Evolutionary conservation across 129 eudicot genomes (phyloP), one percentile per base, ranked within the genome.

Genomic region (Flaveria trinervia): DNA sequence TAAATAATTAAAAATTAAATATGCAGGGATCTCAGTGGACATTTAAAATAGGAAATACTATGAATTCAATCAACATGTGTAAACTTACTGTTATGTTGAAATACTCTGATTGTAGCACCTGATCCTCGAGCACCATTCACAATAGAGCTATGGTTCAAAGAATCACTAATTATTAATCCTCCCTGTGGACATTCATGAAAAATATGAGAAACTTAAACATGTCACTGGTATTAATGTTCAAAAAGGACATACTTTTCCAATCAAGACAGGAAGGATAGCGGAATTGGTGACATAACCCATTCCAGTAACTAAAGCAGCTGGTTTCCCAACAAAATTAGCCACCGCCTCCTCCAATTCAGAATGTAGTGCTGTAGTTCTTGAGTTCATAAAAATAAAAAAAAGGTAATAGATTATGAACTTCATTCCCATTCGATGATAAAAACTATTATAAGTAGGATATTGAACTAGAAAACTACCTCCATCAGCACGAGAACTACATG

Each of bases 121-220:
- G 98, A 91, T 61, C 98, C 98, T 57, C 98, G 91, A 71, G 98
- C 97, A 79, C 98, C 98, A 70, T 93, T 93, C 36, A 93, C 98
- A 66, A 91, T 93, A 68, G 98, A 93, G 85, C 88, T 93, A 82
- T 93, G 98, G 84, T 93, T 93, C 75, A 93, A 68, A 78, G 98
- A 90, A 83, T 93, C 98, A 84, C 98, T 93, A 49, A 93, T 88
- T 23, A 93, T 88, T 79, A 93, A 78, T 66, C 98, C 91, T 71
- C 98, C 98, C 98, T 93, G 89, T 81, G 52, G 28, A 82, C 28
- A 55, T 56, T 16, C 44, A 77, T 25, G 68, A 59, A 54, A 23
- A 33, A 50, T 20, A 22, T 54, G 67, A 79, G 79, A 65, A 61
- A 60, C 61, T 22, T 65, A 33, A 66, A 71, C 51, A 51, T 14